Base-by-base conservation (phyloP, 805 yeast species). In the Lachancea mirantina region DNA sequence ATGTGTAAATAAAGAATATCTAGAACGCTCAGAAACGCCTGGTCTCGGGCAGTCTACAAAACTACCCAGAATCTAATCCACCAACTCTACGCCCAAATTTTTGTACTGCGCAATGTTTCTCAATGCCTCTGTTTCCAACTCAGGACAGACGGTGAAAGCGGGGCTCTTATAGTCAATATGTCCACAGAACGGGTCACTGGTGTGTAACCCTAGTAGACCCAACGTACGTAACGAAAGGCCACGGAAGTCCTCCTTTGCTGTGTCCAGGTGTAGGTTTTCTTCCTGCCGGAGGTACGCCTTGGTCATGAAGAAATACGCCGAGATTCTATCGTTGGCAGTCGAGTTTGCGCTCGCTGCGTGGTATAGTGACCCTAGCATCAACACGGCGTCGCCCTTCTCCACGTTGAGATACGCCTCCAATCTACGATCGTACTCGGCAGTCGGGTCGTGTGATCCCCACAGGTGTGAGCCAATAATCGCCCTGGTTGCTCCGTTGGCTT, bases 381-480 rank as follows among this genome's bases (percentile, higher is more conserved):
- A 52, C 15, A 49, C 47, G 2, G 40, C 49, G 36, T 58, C 63
- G 15, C 62, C 62, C 26, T 47, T 43, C 8, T 55, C 54, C 35
- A 55, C 34, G 35, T 57, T 60, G 17, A 47, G 45, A 17, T 53
- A 46, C 8, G 47, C 31, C 24, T 44, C 48, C 24, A 43, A 46
- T 8, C 38, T 38, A 9, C 47, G 42, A 16, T 43, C 34, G 14
- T 53, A 57, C 23, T 43, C 34, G 24, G 52, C 42, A 19, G 39
- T 41, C 31, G 42, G 51, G 33, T 52, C 59, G 15, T 32, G 33
- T 2, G 44, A 39, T n/a, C 44, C 44, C 59, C 59, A 55, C 21
- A 49, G 40, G 37, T 57, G 63, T n/a, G 62, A 56, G 5, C 62
- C 62, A 3, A 58, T 52, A 21, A 57, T 49, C 27, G 53, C 51